A percentile compares a stretch with the other conserved stretches of the same genome.
Evolutionary conservation across 345 rosid species (phyloP).

Genomic region (Camelina neglecta): DNA sequence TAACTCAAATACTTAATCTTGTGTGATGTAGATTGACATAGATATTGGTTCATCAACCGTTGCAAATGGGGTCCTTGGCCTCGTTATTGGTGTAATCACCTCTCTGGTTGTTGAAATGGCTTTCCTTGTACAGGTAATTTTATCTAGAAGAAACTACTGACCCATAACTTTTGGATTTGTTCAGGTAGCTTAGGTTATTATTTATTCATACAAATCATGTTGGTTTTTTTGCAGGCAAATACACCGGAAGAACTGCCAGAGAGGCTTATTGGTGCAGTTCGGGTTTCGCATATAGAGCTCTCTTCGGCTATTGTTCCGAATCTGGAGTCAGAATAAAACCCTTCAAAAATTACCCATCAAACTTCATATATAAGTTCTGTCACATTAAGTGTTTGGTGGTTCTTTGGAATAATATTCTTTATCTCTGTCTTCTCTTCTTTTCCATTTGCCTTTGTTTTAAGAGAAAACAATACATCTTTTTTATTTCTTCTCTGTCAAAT

Average conservation of each 20-base stretch:
- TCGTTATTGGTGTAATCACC: conserved; percentile 88
- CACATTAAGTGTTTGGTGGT: conserved; percentile 32
- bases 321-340: conserved; percentile 52
- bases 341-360: conserved; percentile 27
- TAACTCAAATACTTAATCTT: not conserved
- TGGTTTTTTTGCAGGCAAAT: conserved; percentile 75
- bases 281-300: conserved; percentile 90
- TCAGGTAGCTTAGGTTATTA: not conserved
- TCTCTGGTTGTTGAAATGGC: conserved; percentile 98
- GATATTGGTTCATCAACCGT: conserved; percentile 99
- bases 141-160: not conserved
- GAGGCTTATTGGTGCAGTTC: conserved; percentile 84
- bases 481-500: not conserved
- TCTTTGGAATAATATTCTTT: conserved; percentile 37
- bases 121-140: conserved; percentile 83
- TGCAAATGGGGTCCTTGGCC: conserved; percentile 98
- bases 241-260: conserved; percentile 91
- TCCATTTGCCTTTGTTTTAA: not conserved
- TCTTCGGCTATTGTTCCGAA: conserved; percentile 84
- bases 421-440: not conserved
- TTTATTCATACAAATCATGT: not conserved
- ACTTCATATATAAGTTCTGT: conserved; percentile 22
- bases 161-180: not conserved
- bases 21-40: conserved; percentile 67
- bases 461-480: not conserved